Percentiles rank a stretch among this genome's conserved stretches.
phyloP scores from a whole-genome alignment of 257 asterid species.

The Catharanthus roseus region DNA sequence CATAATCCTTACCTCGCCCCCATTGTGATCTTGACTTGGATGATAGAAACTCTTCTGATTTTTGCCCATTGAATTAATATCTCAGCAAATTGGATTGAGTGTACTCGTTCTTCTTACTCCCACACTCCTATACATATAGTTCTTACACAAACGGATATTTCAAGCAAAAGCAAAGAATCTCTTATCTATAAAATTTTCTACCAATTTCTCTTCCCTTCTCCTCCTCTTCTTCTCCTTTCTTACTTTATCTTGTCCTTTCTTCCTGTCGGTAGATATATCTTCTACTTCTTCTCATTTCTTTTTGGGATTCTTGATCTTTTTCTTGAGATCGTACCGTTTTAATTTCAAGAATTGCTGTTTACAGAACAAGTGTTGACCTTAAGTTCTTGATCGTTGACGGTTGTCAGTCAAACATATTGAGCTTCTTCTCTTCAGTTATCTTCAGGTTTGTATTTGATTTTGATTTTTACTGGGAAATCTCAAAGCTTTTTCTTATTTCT shows the following conservation, averaged over 20 bases:
- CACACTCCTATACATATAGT: neutral
- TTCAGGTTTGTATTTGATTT: slow-evolving; percentile 32
- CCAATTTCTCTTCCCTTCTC: neutral
- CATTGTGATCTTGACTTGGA: neutral
- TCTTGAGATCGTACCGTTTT: slow-evolving; percentile 1
- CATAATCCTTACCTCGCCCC: no score
- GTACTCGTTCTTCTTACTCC: no score
- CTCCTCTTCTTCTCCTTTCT: slow-evolving; percentile 5
- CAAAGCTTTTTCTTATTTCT: neutral
- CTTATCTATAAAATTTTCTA: slow-evolving; percentile 24
- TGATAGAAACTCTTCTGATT: slow-evolving; percentile 4
- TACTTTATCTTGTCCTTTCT: neutral
- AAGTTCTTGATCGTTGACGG: slow-evolving; percentile 21
- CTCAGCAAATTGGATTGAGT: neutral
- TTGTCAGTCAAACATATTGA: slow-evolving; percentile 4
- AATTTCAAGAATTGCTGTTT: neutral
- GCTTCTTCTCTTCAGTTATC: slow-evolving; percentile 11
- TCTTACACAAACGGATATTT: neutral
- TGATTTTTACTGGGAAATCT: neutral
- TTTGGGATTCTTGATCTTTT: neutral
- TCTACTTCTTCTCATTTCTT: neutral
- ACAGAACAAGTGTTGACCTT: slow-evolving; percentile 22
- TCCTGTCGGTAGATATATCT: slow-evolving; percentile 19
- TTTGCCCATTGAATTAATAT: neutral
- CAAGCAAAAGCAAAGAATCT: slow-evolving; percentile 19